Conservation (phyloP, 2,329 filamentous ascomycete species). For the Helotiales sp. region DNA sequence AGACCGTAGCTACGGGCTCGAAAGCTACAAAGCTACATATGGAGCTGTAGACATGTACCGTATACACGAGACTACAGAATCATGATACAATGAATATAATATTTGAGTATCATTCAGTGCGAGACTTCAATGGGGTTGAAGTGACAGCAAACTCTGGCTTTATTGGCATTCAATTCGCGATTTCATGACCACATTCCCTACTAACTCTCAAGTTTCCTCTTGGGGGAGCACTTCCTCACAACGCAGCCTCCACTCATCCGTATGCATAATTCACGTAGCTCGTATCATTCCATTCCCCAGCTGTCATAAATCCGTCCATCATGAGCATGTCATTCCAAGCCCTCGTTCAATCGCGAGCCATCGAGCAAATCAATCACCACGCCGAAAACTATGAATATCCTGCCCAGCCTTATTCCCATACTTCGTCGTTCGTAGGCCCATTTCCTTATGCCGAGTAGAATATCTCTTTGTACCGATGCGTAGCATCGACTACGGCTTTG, state of each 20-base stretch:
- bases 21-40: background rate
- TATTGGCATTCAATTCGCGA: background rate
- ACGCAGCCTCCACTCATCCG: background rate
- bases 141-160: background rate
- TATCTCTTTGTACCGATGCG: constrained; percentile 79
- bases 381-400: too few species aligned
- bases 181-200: background rate
- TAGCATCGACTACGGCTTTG: constrained; percentile 82
- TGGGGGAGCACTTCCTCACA: background rate
- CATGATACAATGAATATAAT: constrained; percentile 3
- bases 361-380: too few species aligned
- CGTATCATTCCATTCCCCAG: background rate
- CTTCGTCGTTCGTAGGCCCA: background rate
- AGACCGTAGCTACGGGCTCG: background rate
- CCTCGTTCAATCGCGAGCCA: too few species aligned
- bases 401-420: too few species aligned
- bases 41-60: background rate
- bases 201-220: background rate
- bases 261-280: background rate
- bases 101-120: background rate
- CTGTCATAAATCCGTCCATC: background rate
- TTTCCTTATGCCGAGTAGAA: constrained; percentile 61
- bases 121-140: background rate
- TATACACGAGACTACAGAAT: background rate
- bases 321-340: background rate